Percentiles rank a stretch among this genome's conserved stretches.
Conservation (phyloP, 148 eudicot genomes). For the Dysphania ambrosioides region DNA sequence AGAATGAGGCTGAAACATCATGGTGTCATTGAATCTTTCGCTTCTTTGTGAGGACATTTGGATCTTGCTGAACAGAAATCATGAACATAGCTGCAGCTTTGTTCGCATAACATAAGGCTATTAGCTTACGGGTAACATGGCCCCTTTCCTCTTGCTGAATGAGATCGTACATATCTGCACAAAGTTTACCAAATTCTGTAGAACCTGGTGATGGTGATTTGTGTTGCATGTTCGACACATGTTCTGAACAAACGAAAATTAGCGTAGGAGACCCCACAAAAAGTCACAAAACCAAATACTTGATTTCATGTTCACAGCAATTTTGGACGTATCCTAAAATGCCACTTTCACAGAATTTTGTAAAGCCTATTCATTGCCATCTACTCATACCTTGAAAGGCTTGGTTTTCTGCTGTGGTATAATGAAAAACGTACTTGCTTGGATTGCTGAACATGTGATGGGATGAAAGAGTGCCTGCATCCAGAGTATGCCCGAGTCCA, state of each 20-base stretch:
- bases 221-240: too few relatives aligned
- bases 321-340: too few relatives aligned
- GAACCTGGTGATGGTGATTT: too few relatives aligned
- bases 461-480: not conserved
- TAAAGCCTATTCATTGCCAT: too few relatives aligned
- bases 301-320: too few relatives aligned
- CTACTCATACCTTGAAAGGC: conserved; percentile 14
- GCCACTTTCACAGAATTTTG: too few relatives aligned
- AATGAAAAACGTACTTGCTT: not conserved
- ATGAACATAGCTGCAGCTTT: conserved; percentile 22
- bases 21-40: conserved; percentile 14
- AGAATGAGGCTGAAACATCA: not conserved
- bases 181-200: too few relatives aligned
- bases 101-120: conserved; percentile 16
- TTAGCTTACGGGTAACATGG: conserved; percentile 11
- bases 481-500: not conserved
- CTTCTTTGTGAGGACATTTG: conserved; percentile 9
- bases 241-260: too few relatives aligned
- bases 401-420: conserved; percentile 3
- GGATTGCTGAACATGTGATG: not conserved
- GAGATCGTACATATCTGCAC: too few relatives aligned
- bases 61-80: conserved; percentile 16
- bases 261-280: too few relatives aligned
- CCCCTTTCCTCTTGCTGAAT: not conserved
- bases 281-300: too few relatives aligned